phyloP scores from a whole-genome alignment of 2,329 filamentous ascomycete species.

The Raffaelea albimanens region DNA sequence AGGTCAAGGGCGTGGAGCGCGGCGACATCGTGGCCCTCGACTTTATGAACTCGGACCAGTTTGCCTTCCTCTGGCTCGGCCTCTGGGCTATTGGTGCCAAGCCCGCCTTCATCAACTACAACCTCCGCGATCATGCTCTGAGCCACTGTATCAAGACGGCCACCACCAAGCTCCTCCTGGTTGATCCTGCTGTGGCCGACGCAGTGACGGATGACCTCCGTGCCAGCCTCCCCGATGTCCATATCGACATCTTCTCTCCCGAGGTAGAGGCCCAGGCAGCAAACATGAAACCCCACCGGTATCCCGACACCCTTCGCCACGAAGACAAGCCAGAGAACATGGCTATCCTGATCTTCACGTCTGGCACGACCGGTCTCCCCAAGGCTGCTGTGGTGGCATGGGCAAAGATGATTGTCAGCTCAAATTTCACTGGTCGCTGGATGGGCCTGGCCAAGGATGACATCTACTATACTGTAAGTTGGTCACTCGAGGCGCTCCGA shows the following conservation, averaged over 20 bases:
- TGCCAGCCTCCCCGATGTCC: conserved; percentile 36
- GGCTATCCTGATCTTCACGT: conserved; percentile 73
- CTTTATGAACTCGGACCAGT: conserved; percentile 72
- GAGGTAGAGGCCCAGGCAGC: conserved; percentile 46
- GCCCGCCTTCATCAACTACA: conserved; percentile 85
- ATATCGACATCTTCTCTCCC: conserved; percentile 52
- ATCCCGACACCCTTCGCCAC: conserved; percentile 46
- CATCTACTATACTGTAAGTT: conserved; percentile 62
- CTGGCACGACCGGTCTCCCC: conserved; percentile 75
- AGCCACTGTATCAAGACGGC: conserved; percentile 65
- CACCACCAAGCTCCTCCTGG: conserved; percentile 55
- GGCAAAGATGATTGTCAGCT: conserved; percentile 50
- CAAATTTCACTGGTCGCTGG: conserved; percentile 43
- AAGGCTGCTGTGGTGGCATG: conserved; percentile 72
- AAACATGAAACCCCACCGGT: conserved; percentile 41
- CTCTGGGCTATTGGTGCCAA: conserved; percentile 76
- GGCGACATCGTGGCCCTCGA: conserved; percentile 73
- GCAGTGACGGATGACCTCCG: conserved; percentile 50
- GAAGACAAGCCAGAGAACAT: conserved; percentile 45
- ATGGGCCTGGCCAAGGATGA: conserved; percentile 52
- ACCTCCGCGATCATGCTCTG: conserved; percentile 61
- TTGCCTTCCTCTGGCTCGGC: conserved; percentile 65
- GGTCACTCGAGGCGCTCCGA: neutral
- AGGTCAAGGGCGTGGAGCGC: conserved; percentile 51
- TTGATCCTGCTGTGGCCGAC: conserved; percentile 52